Base-by-base conservation (phyloP, 805 yeast species). In the Suhomyces sp. region DNA sequence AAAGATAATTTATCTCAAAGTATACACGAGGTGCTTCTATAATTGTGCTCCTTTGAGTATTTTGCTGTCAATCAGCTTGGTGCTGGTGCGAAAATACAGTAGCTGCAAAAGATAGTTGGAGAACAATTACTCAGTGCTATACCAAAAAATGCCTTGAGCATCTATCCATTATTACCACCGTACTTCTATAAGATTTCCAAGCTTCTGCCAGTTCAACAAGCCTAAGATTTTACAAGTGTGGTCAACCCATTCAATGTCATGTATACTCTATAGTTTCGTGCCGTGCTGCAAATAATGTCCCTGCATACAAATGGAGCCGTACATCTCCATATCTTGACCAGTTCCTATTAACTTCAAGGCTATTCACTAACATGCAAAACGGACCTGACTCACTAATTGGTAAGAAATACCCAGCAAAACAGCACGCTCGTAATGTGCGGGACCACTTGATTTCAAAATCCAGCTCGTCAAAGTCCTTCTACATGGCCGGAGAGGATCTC, bases 371-470 rank as follows among this genome's bases (percentile, higher is more conserved):
- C 40, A 45, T 29, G 47, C 52, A 48, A 52, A 35, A 47, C 35
- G 60, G 56, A 23, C 56, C 56, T 10, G 54, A 36, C 29, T 49
- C 59, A 2, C 53, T 62, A 23, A 38, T 59, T 48, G 77, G 71
- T 0, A 68, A 64, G 54, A 87, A 87, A 61, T 92, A 92, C 65
- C 97, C 97, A 10, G 93, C 97, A 10, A 90, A 85, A 59, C 73
- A 71, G 19, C 98, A 92, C 67, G 90, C 91, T 40, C 55, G 69
- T 46, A 80, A 71, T 38, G 88, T 84, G 15, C 71, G 72, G 58
- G 54, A 65, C 36, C 80, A 74, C 57, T 77, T 72, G 47, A 62
- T 50, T 56, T 61, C 23, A 64, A 57, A 55, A 53, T 65, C 48
- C 13, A 60, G 47, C 47, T 60, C 48, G 54, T 60, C 22, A 50